Percentiles rank a stretch among this genome's conserved stretches.
phyloP scores from a whole-genome alignment of 140 eudicot species.

The Flaveria floridana region DNA sequence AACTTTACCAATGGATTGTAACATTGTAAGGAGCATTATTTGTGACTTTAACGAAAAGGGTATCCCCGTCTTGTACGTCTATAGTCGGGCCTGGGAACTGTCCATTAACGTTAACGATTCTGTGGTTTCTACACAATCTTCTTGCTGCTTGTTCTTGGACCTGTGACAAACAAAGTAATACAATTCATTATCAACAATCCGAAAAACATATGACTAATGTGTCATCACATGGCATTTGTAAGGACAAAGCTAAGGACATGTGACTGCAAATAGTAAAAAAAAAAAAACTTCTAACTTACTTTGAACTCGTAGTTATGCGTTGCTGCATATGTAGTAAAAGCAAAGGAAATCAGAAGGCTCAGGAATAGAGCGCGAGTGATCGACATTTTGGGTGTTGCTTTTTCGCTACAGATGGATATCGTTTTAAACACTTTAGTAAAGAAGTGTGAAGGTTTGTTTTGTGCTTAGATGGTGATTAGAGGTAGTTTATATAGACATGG shows the following conservation, averaged over 20 bases:
- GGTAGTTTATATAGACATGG: conserved; percentile 32
- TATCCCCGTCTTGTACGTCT: conserved; percentile 59
- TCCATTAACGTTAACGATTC: conserved; percentile 62
- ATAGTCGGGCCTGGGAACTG: conserved; percentile 73
- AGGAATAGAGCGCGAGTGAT: conserved; percentile 33
- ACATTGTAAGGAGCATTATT: conserved; percentile 54
- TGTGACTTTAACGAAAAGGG: conserved; percentile 48
- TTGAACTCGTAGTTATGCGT: conserved; percentile 60
- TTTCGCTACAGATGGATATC: conserved; percentile 17
- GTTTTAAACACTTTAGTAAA: conserved; percentile 10
- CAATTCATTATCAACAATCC: neutral
- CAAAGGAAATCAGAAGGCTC: conserved; percentile 39
- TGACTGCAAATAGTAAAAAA: neutral
- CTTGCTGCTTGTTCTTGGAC: conserved; percentile 50
- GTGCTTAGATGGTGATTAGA: conserved; percentile 26
- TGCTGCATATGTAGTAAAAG: conserved; percentile 43
- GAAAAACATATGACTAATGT: neutral
- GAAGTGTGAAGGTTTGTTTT: conserved; percentile 22
- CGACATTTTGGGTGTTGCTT: conserved; percentile 17
- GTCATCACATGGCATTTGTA: neutral
- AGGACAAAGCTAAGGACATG: neutral
- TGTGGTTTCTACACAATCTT: conserved; percentile 62
- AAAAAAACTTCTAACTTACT: conserved; percentile 33
- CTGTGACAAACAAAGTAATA: conserved; percentile 23
- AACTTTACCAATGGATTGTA: conserved; percentile 60